These are phyloP conservation scores for Acer campestre DNA, from an alignment of 345 rosid genomes.

Conservation along the genomic window DNA sequence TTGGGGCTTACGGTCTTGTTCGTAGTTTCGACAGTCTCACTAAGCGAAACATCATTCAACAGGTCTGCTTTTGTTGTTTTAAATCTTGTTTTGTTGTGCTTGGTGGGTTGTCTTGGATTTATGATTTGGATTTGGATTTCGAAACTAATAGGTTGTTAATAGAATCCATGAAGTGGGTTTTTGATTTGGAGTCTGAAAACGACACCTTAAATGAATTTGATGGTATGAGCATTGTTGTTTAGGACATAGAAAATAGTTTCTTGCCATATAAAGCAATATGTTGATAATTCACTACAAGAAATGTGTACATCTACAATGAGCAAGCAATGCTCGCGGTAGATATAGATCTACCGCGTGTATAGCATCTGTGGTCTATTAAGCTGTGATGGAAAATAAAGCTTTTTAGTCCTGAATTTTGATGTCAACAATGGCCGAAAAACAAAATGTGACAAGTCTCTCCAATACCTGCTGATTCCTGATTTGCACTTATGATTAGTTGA, in stretches of 20 bases:
- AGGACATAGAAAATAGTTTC: not conserved
- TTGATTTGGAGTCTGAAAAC: too few species aligned
- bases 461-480: too few species aligned
- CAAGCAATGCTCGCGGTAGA: too few species aligned
- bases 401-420: too few species aligned
- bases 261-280: not conserved
- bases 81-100: not conserved
- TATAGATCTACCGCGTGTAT: too few species aligned
- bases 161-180: not conserved
- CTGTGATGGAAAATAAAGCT: too few species aligned
- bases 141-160: not conserved
- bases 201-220: too few species aligned
- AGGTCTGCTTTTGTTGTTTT: conserved; percentile 34
- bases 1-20: conserved; percentile 77
- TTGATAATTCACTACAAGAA: not conserved
- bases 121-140: not conserved
- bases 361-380: too few species aligned
- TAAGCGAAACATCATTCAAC: conserved; percentile 56
- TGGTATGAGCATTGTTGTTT: too few species aligned
- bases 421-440: not conserved
- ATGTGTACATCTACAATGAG: too few species aligned
- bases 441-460: too few species aligned
- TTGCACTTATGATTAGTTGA: too few species aligned
- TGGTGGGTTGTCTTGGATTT: not conserved
- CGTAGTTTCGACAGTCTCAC: conserved; percentile 67